These are phyloP conservation scores for Geosiphon pyriformis DNA, from an alignment of 192 early-diverging fungal species.

Conservation along the genomic window DNA sequence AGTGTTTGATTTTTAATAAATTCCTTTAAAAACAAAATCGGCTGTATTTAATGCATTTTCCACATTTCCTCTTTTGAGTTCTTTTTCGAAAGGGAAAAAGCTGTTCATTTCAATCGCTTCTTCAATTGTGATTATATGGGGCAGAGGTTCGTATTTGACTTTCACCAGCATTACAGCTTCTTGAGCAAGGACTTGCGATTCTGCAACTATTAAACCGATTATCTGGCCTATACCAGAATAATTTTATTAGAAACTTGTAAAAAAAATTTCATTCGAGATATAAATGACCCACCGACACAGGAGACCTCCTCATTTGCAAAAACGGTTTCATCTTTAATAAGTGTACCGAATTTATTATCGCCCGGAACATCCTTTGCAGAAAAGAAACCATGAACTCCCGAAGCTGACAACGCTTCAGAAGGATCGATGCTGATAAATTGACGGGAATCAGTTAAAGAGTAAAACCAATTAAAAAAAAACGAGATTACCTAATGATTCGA, in stretches of 20 bases:
- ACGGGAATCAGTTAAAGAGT: not conserved
- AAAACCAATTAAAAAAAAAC: not conserved
- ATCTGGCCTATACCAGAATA: slow-evolving; percentile 46
- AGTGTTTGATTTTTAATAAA: slow-evolving; percentile 15
- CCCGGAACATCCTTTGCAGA: slow-evolving; percentile 66
- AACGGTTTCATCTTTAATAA: slow-evolving; percentile 74
- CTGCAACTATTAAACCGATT: slow-evolving; percentile 77
- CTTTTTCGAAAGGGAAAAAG: slow-evolving; percentile 51
- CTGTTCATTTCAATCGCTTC: slow-evolving; percentile 68
- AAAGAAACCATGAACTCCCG: slow-evolving; percentile 65
- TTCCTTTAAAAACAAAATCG: slow-evolving; percentile 51
- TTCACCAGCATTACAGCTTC: slow-evolving; percentile 64
- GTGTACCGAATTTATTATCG: slow-evolving; percentile 48
- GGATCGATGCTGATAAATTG: slow-evolving; percentile 45
- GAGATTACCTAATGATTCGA: slow-evolving; percentile 40
- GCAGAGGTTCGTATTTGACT: slow-evolving; percentile 66
- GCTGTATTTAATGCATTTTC: slow-evolving; percentile 46
- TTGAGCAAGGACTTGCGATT: slow-evolving; percentile 56
- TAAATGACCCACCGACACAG: slow-evolving; percentile 37
- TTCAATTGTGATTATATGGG: slow-evolving; percentile 70
- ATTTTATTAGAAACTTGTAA: not conserved
- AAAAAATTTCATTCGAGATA: not conserved
- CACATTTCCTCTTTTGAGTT: slow-evolving; percentile 60
- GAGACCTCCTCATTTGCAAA: slow-evolving; percentile 65
- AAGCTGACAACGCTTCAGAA: slow-evolving; percentile 48